A percentile compares a stretch with the other conserved stretches of the same genome.
Conservation (phyloP, 345 rosid species). For the Eucalyptus regnans region DNA sequence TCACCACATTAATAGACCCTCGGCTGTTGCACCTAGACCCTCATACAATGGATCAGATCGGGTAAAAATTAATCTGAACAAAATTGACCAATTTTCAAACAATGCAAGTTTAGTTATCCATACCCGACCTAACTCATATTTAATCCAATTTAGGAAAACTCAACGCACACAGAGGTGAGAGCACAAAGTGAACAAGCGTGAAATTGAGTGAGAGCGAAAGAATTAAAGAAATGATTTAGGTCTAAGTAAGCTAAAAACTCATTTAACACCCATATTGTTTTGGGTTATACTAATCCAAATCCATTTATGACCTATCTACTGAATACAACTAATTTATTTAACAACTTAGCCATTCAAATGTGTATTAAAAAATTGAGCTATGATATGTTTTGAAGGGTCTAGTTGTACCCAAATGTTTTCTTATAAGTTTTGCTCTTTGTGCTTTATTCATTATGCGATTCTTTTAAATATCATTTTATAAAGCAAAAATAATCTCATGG, state of each 20-base stretch:
- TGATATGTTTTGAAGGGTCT: neutral
- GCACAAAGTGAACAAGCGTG: accelerated
- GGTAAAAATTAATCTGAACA: too few species aligned
- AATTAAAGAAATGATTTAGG: neutral
- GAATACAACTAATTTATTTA: too few species aligned
- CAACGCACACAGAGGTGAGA: neutral
- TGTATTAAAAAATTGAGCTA: too few species aligned
- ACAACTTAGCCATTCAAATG: neutral
- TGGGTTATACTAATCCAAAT: neutral
- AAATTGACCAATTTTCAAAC: too few species aligned
- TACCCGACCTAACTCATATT: accelerated
- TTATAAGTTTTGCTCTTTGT: neutral
- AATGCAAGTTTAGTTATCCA: too few species aligned
- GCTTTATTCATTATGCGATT: neutral
- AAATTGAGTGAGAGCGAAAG: neutral
- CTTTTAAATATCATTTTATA: neutral
- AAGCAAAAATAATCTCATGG: neutral
- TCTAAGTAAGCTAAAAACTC: too few species aligned
- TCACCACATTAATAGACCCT: neutral
- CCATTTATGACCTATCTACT: too few species aligned
- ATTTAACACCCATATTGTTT: too few species aligned
- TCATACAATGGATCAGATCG: neutral
- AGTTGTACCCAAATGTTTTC: neutral
- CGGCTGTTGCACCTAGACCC: neutral
- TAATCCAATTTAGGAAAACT: too few species aligned